Evolutionary conservation across 1,284 basidiomycete species (phyloP), one percentile per base, ranked within the genome.

Genomic region (Testicularia cyperi): DNA sequence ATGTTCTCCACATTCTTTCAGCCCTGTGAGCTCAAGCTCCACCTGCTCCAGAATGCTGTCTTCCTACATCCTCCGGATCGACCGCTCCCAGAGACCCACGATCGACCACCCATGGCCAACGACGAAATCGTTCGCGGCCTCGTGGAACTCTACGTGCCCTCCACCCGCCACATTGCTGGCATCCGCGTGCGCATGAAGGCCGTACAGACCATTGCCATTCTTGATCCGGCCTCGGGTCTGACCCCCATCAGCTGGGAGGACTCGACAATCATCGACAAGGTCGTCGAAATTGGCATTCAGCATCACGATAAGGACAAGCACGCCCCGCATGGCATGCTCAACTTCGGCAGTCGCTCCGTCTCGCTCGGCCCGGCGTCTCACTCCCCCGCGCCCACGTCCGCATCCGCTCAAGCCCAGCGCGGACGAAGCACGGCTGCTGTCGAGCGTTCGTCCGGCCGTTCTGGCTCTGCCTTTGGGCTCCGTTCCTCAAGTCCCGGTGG

Each of bases 101-200:
- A 67, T 22, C 33, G 48, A 7, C 71, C 71, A 6, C 74, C 74
- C 7, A 58, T 68, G 39, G 63, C 70, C 23, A 69, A 70, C 35
- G 74, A 76, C 48, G 71, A 72, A 37, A 54, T 76, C 24, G 70
- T 75, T 9, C 61, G 72, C 6, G 74, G 74, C 12, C 55, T 76
- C 14, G 67, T 76, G 22, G 73, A 76, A 45, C 55, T 76, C 36
- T 62, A 68, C 36, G 71, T 72, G 3, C 74, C 74, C 13, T 57
- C 66, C 15, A 54, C 52, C 7, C 63, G 74, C 12, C 65, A 68
- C 38, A 74, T 76, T 24, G 58, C 65, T 4, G 74, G 70, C 25
- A 68, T 76, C 39, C 58, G 69, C 16, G 72, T 76, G 6, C 65
- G 70, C 15, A 38, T 76, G 7, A 56, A 65, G 29, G 73, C 62